Conservation (phyloP, 495 filamentous ascomycete species). For the Hypomontagnella monticulosa region DNA sequence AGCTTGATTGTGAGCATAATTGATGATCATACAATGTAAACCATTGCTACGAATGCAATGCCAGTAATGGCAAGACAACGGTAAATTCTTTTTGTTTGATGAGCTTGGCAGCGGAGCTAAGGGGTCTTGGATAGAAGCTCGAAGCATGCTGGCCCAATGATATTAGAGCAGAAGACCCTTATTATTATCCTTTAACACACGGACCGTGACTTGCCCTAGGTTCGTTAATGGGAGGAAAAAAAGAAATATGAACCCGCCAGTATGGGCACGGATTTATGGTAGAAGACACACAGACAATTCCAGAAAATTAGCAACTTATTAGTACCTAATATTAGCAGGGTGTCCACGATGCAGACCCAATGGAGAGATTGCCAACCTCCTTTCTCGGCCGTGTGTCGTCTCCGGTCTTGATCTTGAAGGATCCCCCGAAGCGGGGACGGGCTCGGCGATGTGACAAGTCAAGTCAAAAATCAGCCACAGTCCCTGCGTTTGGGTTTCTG, state of each 20-base stretch:
- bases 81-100: slow-evolving; percentile 24
- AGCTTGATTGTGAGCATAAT: slow-evolving; percentile 7
- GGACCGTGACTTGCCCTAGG: slow-evolving; percentile 10
- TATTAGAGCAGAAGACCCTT: slow-evolving; percentile 8
- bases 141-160: slow-evolving; percentile 29
- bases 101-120: slow-evolving; percentile 15
- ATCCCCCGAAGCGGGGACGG: slow-evolving; percentile 39
- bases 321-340: slow-evolving; percentile 38
- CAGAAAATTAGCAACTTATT: slow-evolving; percentile 28
- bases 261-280: slow-evolving; percentile 24
- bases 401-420: slow-evolving; percentile 21
- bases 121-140: slow-evolving; percentile 8
- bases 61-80: slow-evolving; percentile 7
- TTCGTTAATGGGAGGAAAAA: slow-evolving; percentile 6
- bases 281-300: slow-evolving; percentile 32
- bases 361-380: slow-evolving; percentile 35
- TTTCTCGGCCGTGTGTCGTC: slow-evolving; percentile 35
- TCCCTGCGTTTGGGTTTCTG: not conserved
- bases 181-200: slow-evolving; percentile 21
- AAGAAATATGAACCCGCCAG: slow-evolving; percentile 25
- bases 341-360: slow-evolving; percentile 29
- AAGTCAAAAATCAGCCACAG: slow-evolving; percentile 15
- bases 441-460: slow-evolving; percentile 27
- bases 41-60: too few relatives aligned
- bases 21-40: slow-evolving; percentile 28